phyloP scores from a whole-genome alignment of 2,329 filamentous ascomycete species.

The Sarocladium kiliense region DNA sequence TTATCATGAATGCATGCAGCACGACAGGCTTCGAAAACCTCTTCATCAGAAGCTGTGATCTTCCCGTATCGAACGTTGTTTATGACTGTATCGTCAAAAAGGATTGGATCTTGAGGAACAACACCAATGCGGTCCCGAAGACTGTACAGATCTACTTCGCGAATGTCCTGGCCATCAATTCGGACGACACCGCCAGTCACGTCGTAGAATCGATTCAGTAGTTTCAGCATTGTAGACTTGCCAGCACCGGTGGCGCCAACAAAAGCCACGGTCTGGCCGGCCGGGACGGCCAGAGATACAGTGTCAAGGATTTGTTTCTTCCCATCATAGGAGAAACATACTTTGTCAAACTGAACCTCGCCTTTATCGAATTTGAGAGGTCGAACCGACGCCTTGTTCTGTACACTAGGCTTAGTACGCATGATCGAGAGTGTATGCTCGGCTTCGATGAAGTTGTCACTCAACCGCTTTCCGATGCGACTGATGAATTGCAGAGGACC shows the following conservation, averaged over 20 bases:
- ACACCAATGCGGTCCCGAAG: slow-evolving; percentile 50
- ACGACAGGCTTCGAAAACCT: slow-evolving; percentile 48
- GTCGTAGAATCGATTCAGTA: slow-evolving; percentile 57
- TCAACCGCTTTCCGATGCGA: slow-evolving; percentile 49
- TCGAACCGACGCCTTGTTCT: slow-evolving; percentile 45
- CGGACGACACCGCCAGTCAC: slow-evolving; percentile 45
- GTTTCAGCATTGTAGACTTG: slow-evolving; percentile 53
- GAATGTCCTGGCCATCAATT: slow-evolving; percentile 53
- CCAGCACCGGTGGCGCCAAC: slow-evolving; percentile 56
- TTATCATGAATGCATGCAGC: slow-evolving; percentile 55
- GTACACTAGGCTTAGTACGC: slow-evolving; percentile 50
- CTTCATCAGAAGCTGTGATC: slow-evolving; percentile 48
- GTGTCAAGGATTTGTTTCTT: slow-evolving; percentile 53
- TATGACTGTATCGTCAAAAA: slow-evolving; percentile 55
- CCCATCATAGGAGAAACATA: slow-evolving; percentile 55
- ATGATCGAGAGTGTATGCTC: slow-evolving; percentile 54
- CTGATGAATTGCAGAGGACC: slow-evolving; percentile 67
- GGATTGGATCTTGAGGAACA: slow-evolving; percentile 49
- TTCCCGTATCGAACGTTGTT: slow-evolving; percentile 55
- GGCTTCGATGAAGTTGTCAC: slow-evolving; percentile 51
- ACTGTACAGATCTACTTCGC: slow-evolving; percentile 45
- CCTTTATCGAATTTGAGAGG: slow-evolving; percentile 47
- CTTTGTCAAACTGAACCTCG: slow-evolving; percentile 48
- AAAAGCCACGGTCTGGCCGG: slow-evolving; percentile 53
- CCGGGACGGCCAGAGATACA: slow-evolving; percentile 43